Evolutionary conservation across 2,329 filamentous ascomycete species (phyloP).

Genomic region (Calonectria honghensis): DNA sequence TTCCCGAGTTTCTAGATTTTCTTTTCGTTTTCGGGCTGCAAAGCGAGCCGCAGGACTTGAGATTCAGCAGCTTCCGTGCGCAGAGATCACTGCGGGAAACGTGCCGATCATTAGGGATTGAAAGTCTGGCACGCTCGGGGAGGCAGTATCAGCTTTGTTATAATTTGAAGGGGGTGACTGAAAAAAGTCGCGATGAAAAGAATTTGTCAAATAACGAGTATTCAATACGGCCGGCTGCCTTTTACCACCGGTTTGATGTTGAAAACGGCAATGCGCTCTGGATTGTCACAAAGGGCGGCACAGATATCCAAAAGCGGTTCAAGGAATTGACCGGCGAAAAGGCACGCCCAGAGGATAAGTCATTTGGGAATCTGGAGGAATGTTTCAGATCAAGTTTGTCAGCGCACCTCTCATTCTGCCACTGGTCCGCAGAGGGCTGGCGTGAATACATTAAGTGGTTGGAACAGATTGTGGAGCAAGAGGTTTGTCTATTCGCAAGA

Average conservation of each 20-base stretch:
- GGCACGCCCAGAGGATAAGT: slow-evolving; percentile 31
- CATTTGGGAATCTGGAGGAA: slow-evolving; percentile 6
- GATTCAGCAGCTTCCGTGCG: slow-evolving; percentile 33
- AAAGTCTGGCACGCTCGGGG: slow-evolving; percentile 24
- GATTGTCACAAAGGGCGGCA: slow-evolving; percentile 28
- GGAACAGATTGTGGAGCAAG: slow-evolving; percentile 4
- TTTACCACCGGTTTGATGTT: slow-evolving; percentile 29
- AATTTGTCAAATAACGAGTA: background rate
- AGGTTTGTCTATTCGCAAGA: slow-evolving; percentile 1
- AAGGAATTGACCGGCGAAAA: slow-evolving; percentile 27
- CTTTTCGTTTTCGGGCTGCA: slow-evolving; percentile 29
- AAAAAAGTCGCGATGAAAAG: background rate
- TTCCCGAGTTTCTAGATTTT: slow-evolving; percentile 30
- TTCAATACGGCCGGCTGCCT: slow-evolving; percentile 21
- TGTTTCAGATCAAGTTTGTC: slow-evolving; percentile 32
- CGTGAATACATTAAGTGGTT: slow-evolving; percentile 26
- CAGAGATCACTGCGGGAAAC: slow-evolving; percentile 16
- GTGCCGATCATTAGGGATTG: background rate
- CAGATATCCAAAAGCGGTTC: slow-evolving; percentile 18
- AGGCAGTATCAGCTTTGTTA: slow-evolving; percentile 36
- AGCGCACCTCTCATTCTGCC: slow-evolving; percentile 28
- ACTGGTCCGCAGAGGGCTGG: slow-evolving; percentile 34
- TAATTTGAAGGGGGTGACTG: slow-evolving; percentile 31
- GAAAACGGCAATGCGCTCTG: slow-evolving; percentile 34
- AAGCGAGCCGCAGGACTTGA: slow-evolving; percentile 20